Conservation (phyloP, 495 filamentous ascomycete species). For the Hypoxylon cercidicola region DNA sequence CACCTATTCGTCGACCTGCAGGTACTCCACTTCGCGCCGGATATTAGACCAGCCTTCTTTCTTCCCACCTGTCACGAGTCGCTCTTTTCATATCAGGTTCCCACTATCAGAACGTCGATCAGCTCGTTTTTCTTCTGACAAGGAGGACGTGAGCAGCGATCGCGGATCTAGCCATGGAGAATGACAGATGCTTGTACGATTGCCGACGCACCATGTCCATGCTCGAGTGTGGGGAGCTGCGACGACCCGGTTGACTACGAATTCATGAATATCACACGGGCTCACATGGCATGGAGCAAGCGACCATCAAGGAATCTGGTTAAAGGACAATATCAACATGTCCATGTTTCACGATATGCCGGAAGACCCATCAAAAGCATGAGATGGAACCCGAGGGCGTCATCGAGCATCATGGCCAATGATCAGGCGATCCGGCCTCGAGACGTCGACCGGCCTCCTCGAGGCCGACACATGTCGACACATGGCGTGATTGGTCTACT, state of each 20-base stretch:
- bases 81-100: slow-evolving; percentile 36
- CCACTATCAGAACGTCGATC: slow-evolving; percentile 39
- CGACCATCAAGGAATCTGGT: slow-evolving; percentile 30
- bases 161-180: slow-evolving; percentile 45
- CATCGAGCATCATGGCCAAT: slow-evolving; percentile 40
- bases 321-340: slow-evolving; percentile 37
- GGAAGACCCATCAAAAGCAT: slow-evolving; percentile 32
- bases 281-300: slow-evolving; percentile 39
- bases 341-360: slow-evolving; percentile 44
- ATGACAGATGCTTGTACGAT: slow-evolving; percentile 39
- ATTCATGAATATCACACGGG: slow-evolving; percentile 42
- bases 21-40: slow-evolving; percentile 39
- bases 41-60: slow-evolving; percentile 25
- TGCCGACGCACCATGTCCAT: slow-evolving; percentile 38
- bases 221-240: slow-evolving; percentile 38
- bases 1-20: slow-evolving; percentile 49
- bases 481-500: slow-evolving; percentile 43
- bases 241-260: slow-evolving; percentile 37
- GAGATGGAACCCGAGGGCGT: slow-evolving; percentile 39
- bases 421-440: slow-evolving; percentile 35
- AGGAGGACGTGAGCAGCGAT: slow-evolving; percentile 22
- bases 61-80: slow-evolving; percentile 33
- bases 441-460: slow-evolving; percentile 33
- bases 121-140: slow-evolving; percentile 31
- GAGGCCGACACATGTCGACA: slow-evolving; percentile 33